Evolutionary conservation across 768 basidiomycete species (phyloP), one percentile per base, ranked within the genome.

Genomic region (Dentipellis fragilis): DNA sequence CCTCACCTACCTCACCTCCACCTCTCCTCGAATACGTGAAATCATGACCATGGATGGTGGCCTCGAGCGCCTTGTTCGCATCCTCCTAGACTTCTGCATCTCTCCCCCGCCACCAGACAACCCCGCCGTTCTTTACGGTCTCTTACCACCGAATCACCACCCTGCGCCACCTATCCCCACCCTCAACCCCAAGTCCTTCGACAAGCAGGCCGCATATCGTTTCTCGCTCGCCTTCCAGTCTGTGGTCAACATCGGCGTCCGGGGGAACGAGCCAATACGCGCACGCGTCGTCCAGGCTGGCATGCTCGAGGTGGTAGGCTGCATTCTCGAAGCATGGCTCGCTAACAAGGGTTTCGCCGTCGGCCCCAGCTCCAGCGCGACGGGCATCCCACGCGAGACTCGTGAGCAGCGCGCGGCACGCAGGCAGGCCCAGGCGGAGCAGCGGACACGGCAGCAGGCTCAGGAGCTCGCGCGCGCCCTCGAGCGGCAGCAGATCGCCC

Each of bases 11-110:
- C 87, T 99, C 60, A 98, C 95, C 8, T 93, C 92, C 1, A 97
- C 96, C 6, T 96, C 94, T 0, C 94, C 96, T 1, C 84, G 93
- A 54, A 98, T 99, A 72, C 86, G 95, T 57, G 96, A 99, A 72
- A 97, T 96, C 63, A 89, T 99, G 81, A 95, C 93, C 29, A 85
- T 89, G 80, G 95, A 98, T 65, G 96, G 96, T 49, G 96, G 96
- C 1, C 83, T 99, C 16, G 96, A 99, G 67, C 86, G 95, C 12
- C 85, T 99, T 34, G 89, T 98, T 12, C 82, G 89, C 56, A 91
- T 99, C 59, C 77, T 95, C 10, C 88, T 88, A 64, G 89, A 93
- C 59, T 91, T 90, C 63, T 93, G 91, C 68, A 70, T 90, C 21
- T 83, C 78, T 59, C 89, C 90, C 1, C 88, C 90, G 1, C 85